Evolutionary conservation across 371 early-diverging fungal genomes (phyloP).

Genomic region (Syncephalastrum sp.): DNA sequence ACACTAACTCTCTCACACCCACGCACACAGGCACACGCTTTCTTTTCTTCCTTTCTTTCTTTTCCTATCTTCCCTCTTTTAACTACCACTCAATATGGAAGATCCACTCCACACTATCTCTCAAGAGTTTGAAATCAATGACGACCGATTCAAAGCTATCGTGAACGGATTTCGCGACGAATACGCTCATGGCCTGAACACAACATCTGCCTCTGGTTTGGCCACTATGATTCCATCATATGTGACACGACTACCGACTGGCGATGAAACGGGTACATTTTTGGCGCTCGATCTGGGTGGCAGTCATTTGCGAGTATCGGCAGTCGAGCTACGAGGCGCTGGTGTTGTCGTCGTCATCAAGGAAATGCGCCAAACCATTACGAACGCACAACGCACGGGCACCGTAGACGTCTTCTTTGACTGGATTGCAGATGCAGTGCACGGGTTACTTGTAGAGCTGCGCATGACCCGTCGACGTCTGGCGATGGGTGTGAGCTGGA

Average conservation of each 20-base stretch:
- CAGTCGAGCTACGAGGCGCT: slow-evolving; percentile 72
- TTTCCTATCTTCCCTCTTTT: neutral
- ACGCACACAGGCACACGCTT: neutral
- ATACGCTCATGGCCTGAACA: slow-evolving; percentile 37
- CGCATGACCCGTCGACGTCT: slow-evolving; percentile 34
- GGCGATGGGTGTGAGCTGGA: slow-evolving; percentile 49
- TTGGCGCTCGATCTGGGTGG: slow-evolving; percentile 93
- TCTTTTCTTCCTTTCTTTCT: slow-evolving; percentile 3
- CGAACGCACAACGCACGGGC: slow-evolving; percentile 55
- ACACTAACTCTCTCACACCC: neutral
- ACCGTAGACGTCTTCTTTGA: slow-evolving; percentile 79
- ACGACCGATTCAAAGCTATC: slow-evolving; percentile 46
- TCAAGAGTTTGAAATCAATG: slow-evolving; percentile 6
- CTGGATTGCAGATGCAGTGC: slow-evolving; percentile 77
- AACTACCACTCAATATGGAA: neutral
- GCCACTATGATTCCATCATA: slow-evolving; percentile 81
- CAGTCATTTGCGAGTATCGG: slow-evolving; percentile 87
- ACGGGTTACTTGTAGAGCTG: slow-evolving; percentile 26
- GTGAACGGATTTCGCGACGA: slow-evolving; percentile 47
- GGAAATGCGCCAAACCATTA: slow-evolving; percentile 68
- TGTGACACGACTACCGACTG: slow-evolving; percentile 81
- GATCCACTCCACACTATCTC: slow-evolving; percentile 2
- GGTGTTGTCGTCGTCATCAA: slow-evolving; percentile 61
- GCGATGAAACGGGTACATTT: slow-evolving; percentile 80
- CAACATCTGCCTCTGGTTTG: slow-evolving; percentile 41